Conservation (phyloP, 106 monocot genomes). For the Acorus calamus region DNA sequence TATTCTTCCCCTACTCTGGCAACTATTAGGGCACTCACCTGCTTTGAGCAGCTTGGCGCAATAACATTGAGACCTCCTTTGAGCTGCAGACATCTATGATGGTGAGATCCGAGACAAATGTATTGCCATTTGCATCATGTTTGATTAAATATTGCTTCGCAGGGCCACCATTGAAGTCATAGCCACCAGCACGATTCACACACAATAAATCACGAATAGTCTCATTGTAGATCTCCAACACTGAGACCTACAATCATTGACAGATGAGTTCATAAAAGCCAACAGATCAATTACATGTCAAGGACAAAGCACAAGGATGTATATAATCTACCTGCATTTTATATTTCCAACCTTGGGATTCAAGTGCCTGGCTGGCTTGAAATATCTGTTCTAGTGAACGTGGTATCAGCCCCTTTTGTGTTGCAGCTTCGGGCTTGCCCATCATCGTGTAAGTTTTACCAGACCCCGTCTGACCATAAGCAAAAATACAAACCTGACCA, state of each 20-base stretch:
- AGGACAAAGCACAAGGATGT: background rate
- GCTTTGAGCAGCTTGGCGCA: conserved; percentile 71
- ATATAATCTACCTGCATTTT: conserved; percentile 63
- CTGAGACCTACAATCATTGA: conserved; percentile 45
- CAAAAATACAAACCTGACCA: conserved; percentile 91
- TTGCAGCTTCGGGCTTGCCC: conserved; percentile 50
- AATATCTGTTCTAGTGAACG: conserved; percentile 90
- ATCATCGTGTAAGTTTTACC: conserved; percentile 99
- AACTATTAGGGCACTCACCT: conserved; percentile 24
- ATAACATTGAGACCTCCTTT: conserved; percentile 56
- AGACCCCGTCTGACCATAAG: conserved; percentile 96
- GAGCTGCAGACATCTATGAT: conserved; percentile 76
- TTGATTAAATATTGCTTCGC: conserved; percentile 67
- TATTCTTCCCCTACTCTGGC: no score
- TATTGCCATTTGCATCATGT: conserved; percentile 72
- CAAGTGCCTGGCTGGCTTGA: conserved; percentile 45
- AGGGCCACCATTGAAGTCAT: conserved; percentile 19
- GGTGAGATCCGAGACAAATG: conserved; percentile 69
- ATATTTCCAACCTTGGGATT: conserved; percentile 79
- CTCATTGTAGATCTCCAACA: conserved; percentile 95
- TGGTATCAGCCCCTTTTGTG: conserved; percentile 75
- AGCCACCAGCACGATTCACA: conserved; percentile 11
- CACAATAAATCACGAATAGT: conserved; percentile 75
- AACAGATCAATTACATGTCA: no score
- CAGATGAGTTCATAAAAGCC: no score